Evolutionary conservation across 140 eudicot genomes (phyloP).

Genomic region (Artemisia princeps): DNA sequence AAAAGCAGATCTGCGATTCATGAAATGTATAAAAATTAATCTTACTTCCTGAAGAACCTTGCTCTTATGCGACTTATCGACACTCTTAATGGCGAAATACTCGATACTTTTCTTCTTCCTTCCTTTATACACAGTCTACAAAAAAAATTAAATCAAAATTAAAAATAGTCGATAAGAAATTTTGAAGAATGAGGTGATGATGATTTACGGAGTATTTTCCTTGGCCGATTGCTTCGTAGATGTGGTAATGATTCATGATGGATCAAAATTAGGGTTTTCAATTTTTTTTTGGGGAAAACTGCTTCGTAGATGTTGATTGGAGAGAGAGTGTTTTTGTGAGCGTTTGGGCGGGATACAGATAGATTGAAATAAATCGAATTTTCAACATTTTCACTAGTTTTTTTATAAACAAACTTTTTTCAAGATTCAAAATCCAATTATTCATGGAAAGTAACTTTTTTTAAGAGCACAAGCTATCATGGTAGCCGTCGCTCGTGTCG

Average conservation of each 20-base stretch:
- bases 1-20: not conserved
- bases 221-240: slow-evolving; percentile 73
- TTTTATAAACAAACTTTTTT: too few relatives aligned
- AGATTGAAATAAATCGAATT: too few relatives aligned
- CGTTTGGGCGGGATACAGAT: too few relatives aligned
- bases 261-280: too few relatives aligned
- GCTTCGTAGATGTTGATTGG: not conserved
- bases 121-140: slow-evolving; percentile 85
- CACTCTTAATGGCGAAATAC: slow-evolving; percentile 79
- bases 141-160: not conserved
- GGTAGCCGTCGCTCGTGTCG: too few relatives aligned
- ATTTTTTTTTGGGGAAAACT: too few relatives aligned
- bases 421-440: too few relatives aligned
- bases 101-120: slow-evolving; percentile 82
- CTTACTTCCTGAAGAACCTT: slow-evolving; percentile 94
- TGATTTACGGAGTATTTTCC: slow-evolving; percentile 69
- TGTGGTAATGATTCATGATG: slow-evolving; percentile 68
- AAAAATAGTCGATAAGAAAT: not conserved
- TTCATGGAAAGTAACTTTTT: too few relatives aligned
- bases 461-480: too few relatives aligned
- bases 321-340: not conserved
- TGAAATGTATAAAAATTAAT: not conserved
- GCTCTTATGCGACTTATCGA: slow-evolving; percentile 73
- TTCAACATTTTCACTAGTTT: too few relatives aligned
- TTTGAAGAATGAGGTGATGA: not conserved